Base-by-base conservation (phyloP, 257 asterid species). In the Gentiana straminea region DNA sequence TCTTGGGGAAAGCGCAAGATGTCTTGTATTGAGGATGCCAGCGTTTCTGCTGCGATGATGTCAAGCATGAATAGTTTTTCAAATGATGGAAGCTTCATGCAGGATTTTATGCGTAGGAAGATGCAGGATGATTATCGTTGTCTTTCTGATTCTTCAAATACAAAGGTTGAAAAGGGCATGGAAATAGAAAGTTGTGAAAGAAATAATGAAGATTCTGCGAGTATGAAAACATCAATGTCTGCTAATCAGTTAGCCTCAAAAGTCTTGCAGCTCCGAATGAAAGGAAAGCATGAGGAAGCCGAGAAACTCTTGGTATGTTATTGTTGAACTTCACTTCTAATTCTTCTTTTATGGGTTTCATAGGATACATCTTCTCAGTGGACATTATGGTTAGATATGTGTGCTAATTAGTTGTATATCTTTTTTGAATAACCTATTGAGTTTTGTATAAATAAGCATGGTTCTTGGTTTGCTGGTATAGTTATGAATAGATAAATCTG, bases 211-310 rank as follows among this genome's bases (percentile, higher is more conserved):
- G 91, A 75, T 61, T 70, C 55, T 68, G 68, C 62, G 52, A 51
- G 54, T 5, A 65, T 63, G 52, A 76, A 65, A 59, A 81, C 88
- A 51, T 44, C 75, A 56, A 60, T 84, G 84, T 72, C 82, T 55
- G 94, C 95, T 34, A 91, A 91, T 73, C 98, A 91, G 69, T 69
- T 91, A 75, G 96, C 96, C 64, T 96, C 98, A 57, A 91, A 79
- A 74, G 94, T 81, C 64, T 63, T 91, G 77, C 98, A 91, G 73
- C 92, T 91, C 49, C 92, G 93, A 49, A 73, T 91, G 96, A 87
- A 81, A 73, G 98, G 96, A 75, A 85, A 79, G 71, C 95, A 82
- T 35, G 94, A 79, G 36, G 98, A 87, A 73, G 95, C 98, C 3
- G 94, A 84, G 49, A 83, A 77, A 62, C 76, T 91, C 57, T 49